Conservation (phyloP, 202 grass and related monocot species). For the Brachypodium distachyon region DNA sequence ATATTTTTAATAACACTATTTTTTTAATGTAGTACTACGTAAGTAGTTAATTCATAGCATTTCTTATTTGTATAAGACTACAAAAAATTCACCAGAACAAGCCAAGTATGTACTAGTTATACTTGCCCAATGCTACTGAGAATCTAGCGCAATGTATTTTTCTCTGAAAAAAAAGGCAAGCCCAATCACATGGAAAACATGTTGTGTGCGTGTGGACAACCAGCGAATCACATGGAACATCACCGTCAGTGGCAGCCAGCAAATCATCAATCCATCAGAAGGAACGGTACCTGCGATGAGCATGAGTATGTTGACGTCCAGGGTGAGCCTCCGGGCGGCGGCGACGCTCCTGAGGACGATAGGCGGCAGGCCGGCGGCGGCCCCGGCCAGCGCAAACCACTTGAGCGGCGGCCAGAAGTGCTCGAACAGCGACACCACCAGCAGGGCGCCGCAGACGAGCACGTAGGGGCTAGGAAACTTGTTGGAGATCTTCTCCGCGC, state of each 20-base stretch:
- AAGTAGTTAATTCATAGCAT: no score
- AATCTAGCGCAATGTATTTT: no score
- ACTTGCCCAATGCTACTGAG: not conserved
- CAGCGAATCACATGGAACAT: not conserved
- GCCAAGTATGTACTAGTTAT: no score
- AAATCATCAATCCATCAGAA: no score
- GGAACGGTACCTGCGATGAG: conserved; percentile 73
- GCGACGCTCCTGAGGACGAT: conserved; percentile 50
- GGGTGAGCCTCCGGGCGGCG: conserved; percentile 51
- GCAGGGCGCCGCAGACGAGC: conserved; percentile 44
- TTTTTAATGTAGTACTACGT: no score
- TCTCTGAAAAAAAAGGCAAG: not conserved
- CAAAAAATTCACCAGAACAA: no score
- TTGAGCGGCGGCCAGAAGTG: conserved; percentile 66
- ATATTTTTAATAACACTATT: no score
- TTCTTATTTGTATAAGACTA: no score
- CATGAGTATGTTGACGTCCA: conserved; percentile 96
- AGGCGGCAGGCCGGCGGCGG: conserved; percentile 30
- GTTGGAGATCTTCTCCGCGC: conserved; percentile 32
- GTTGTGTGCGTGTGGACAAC: not conserved
- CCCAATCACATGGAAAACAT: not conserved
- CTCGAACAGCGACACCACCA: conserved; percentile 59
- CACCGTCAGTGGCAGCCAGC: no score
- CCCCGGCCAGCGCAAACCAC: conserved; percentile 65
- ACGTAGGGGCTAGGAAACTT: conserved; percentile 86